These are phyloP conservation scores for Xylaria sp. DNA, from an alignment of 2,329 filamentous ascomycete species.

Conservation along the genomic window DNA sequence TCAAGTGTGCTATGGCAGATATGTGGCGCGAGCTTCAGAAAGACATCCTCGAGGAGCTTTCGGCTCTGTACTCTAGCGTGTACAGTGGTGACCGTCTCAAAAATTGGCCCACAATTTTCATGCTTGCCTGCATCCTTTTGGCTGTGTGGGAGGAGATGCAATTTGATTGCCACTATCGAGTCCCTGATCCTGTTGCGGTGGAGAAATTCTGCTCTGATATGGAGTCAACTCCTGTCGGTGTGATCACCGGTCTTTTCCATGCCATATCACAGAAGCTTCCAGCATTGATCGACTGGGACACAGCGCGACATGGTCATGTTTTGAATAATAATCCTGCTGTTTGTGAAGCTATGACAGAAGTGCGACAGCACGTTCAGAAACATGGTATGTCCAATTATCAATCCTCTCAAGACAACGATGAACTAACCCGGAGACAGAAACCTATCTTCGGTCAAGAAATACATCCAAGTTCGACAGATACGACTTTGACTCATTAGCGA, in stretches of 20 bases:
- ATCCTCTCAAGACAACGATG: neutral
- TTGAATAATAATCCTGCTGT: conserved; percentile 91
- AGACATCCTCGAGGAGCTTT: conserved; percentile 94
- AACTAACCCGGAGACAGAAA: conserved; percentile 71
- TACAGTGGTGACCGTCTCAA: conserved; percentile 97
- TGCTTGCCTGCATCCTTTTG: conserved; percentile 90
- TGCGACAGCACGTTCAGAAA: conserved; percentile 89
- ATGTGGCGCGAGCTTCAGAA: conserved; percentile 99
- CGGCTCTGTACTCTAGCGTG: conserved; percentile 92
- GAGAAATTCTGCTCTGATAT: conserved; percentile 97
- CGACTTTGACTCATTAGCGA: conserved; percentile 94
- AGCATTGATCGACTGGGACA: conserved; percentile 93
- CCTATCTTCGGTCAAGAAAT: conserved; percentile 82
- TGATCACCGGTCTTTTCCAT: conserved; percentile 96
- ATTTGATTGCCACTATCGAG: conserved; percentile 96
- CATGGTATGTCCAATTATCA: conserved; percentile 74
- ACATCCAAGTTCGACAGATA: conserved; percentile 86
- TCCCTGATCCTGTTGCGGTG: conserved; percentile 83
- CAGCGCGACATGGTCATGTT: conserved; percentile 86
- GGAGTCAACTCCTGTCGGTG: conserved; percentile 94
- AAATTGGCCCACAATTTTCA: conserved; percentile 99
- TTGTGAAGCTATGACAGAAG: conserved; percentile 96
- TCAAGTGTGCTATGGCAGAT: conserved; percentile 95
- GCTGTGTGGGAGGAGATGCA: conserved; percentile 99
- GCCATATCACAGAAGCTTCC: conserved; percentile 98